Percentiles rank a stretch among this genome's conserved stretches.
phyloP scores from a whole-genome alignment of 2,329 filamentous ascomycete genomes.

The Ophiostoma pallidulum region DNA sequence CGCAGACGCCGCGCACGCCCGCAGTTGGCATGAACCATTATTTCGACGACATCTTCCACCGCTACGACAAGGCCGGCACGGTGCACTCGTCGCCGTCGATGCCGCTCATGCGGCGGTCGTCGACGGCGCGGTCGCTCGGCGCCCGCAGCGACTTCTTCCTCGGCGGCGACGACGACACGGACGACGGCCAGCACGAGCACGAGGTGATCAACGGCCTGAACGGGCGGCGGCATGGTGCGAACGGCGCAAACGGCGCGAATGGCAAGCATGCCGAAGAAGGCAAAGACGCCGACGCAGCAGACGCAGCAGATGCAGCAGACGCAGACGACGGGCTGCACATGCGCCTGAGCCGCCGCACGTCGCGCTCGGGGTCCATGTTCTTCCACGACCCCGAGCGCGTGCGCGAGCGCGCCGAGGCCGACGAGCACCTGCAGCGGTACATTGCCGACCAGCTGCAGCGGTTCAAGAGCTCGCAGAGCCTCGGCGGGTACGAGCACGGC shows the following conservation, averaged over 20 bases:
- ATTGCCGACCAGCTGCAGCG: slow-evolving; percentile 71
- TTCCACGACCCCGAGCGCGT: slow-evolving; percentile 44
- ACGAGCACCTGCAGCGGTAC: slow-evolving; percentile 69
- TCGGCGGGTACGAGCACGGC: slow-evolving; percentile 29
- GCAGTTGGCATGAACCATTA: slow-evolving; percentile 79
- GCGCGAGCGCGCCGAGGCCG: slow-evolving; percentile 43
- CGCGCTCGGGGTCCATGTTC: slow-evolving; percentile 27
- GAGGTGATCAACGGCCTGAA: too few relatives aligned
- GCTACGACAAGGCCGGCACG: slow-evolving; percentile 28
- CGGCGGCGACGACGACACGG: slow-evolving; percentile 30
- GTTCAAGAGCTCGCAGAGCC: slow-evolving; percentile 49
- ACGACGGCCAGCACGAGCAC: slow-evolving; percentile 31
- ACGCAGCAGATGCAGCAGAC: background rate
- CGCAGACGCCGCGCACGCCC: slow-evolving; percentile 85
- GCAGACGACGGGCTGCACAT: slow-evolving; percentile 27
- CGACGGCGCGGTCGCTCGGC: slow-evolving; percentile 74
- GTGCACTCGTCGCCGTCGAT: slow-evolving; percentile 27
- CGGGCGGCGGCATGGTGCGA: too few relatives aligned
- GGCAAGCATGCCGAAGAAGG: slow-evolving; percentile 25
- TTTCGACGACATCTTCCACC: slow-evolving; percentile 81
- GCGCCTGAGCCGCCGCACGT: slow-evolving; percentile 24
- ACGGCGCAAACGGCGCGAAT: slow-evolving; percentile 36
- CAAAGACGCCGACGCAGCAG: too few relatives aligned
- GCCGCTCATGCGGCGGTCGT: slow-evolving; percentile 62
- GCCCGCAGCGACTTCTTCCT: slow-evolving; percentile 63